Evolutionary conservation across 768 basidiomycete species (phyloP).

Genomic region (Boletus pseudo-olivaceus): DNA sequence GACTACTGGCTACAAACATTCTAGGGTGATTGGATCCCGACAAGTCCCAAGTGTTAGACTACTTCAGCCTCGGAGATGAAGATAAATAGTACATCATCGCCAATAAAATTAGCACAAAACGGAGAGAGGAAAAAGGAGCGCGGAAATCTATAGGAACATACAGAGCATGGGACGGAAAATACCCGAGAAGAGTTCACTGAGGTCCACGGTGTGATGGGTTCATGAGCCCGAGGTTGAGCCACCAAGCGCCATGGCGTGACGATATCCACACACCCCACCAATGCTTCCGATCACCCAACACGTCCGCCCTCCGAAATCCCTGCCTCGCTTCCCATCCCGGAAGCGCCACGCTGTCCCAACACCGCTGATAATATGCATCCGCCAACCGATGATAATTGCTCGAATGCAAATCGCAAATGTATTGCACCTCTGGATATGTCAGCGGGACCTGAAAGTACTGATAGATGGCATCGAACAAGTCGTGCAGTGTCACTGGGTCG

Average conservation of each 20-base stretch:
- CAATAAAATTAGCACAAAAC: neutral
- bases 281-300: constrained; percentile 42
- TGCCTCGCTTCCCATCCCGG: constrained; percentile 36
- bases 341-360: constrained; percentile 38
- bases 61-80: neutral
- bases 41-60: neutral
- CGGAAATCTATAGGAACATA: neutral
- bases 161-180: neutral
- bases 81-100: neutral
- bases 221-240: constrained; percentile 44
- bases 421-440: constrained; percentile 28
- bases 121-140: neutral
- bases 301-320: constrained; percentile 49
- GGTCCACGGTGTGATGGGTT: constrained; percentile 13
- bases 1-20: constrained; percentile 16
- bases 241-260: constrained; percentile 38
- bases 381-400: constrained; percentile 20
- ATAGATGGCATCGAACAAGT: constrained; percentile 49
- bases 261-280: constrained; percentile 43
- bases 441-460: constrained; percentile 45
- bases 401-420: constrained; percentile 17
- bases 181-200: neutral
- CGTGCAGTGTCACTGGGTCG: constrained; percentile 37
- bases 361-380: constrained; percentile 35
- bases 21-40: neutral